Percentiles rank a stretch among this genome's conserved stretches.
phyloP scores from a whole-genome alignment of 2,329 filamentous ascomycete genomes.

The Ophiostoma montium region DNA sequence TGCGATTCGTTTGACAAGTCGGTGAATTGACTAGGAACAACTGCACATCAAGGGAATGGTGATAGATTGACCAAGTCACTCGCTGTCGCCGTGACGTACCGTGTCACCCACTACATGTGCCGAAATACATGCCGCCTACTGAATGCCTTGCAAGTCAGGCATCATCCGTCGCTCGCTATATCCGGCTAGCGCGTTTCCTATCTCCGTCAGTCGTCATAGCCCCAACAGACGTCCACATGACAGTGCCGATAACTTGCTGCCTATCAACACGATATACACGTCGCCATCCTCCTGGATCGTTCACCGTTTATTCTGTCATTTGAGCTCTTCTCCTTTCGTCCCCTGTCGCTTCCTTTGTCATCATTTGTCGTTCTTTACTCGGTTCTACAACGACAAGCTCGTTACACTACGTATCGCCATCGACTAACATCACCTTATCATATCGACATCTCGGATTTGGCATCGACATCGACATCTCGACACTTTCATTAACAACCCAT shows the following conservation, averaged over 20 bases:
- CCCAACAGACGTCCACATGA: slow-evolving; percentile 10
- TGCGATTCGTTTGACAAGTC: too few relatives aligned
- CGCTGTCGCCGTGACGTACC: too few relatives aligned
- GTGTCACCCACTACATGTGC: too few relatives aligned
- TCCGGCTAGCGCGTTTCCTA: slow-evolving; percentile 1
- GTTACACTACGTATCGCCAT: too few relatives aligned
- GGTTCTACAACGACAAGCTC: neutral
- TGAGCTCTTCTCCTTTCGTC: too few relatives aligned
- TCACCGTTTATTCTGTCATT: neutral
- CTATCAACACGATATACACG: neutral
- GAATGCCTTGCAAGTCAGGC: neutral
- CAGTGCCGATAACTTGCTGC: neutral
- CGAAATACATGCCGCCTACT: too few relatives aligned
- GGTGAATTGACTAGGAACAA: too few relatives aligned
- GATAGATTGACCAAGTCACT: too few relatives aligned
- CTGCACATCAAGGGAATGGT: too few relatives aligned
- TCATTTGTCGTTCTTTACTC: too few relatives aligned
- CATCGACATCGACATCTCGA: neutral
- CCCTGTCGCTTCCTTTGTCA: too few relatives aligned
- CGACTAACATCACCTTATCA: too few relatives aligned
- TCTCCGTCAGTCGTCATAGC: slow-evolving; percentile 6
- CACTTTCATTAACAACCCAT: neutral
- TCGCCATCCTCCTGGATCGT: neutral
- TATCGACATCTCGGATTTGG: neutral
- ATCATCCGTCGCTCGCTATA: neutral